A percentile compares a stretch with the other conserved stretches of the same genome.
Evolutionary conservation across 768 basidiomycete genomes (phyloP).

Genomic region (Kwoniella sp.): DNA sequence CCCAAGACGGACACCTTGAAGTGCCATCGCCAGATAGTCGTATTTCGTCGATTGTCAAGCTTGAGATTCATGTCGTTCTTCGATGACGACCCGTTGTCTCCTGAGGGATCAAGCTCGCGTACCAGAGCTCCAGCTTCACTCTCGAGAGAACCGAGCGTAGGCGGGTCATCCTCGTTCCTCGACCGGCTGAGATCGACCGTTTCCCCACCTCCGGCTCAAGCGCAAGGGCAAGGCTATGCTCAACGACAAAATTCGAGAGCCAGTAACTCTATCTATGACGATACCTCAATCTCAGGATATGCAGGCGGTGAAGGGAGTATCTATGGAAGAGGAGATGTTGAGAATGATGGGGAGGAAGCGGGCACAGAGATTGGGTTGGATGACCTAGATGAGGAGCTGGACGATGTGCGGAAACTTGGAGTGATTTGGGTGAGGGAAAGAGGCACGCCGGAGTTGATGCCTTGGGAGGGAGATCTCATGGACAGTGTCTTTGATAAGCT

Average conservation of each 20-base stretch:
- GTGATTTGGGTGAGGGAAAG: slow-evolving; percentile 49
- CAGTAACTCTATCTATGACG: slow-evolving; percentile 14
- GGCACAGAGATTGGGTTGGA: slow-evolving; percentile 1
- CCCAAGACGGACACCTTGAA: no score
- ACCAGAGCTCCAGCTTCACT: background rate
- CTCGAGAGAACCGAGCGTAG: slow-evolving; percentile 9
- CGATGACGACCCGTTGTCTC: slow-evolving; percentile 8
- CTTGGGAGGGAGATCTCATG: slow-evolving; percentile 52
- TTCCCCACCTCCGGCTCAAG: slow-evolving; percentile 3
- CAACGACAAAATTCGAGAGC: slow-evolving; percentile 8
- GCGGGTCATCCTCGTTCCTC: slow-evolving; percentile 15
- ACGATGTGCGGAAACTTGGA: slow-evolving; percentile 45
- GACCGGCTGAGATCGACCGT: slow-evolving; percentile 20
- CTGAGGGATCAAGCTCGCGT: background rate
- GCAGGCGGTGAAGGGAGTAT: background rate
- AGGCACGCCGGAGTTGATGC: slow-evolving; percentile 48
- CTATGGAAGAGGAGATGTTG: slow-evolving; percentile 1
- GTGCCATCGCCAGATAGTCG: no score
- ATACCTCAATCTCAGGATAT: background rate
- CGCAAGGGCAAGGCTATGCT: background rate
- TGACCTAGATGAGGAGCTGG: slow-evolving; percentile 31
- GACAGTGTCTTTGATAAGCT: slow-evolving; percentile 52
- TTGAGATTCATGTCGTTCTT: slow-evolving; percentile 19
- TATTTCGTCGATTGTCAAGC: no score
- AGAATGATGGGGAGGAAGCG: background rate